Base-by-base conservation (phyloP, 768 basidiomycete genomes). In the Suillus americanus region DNA sequence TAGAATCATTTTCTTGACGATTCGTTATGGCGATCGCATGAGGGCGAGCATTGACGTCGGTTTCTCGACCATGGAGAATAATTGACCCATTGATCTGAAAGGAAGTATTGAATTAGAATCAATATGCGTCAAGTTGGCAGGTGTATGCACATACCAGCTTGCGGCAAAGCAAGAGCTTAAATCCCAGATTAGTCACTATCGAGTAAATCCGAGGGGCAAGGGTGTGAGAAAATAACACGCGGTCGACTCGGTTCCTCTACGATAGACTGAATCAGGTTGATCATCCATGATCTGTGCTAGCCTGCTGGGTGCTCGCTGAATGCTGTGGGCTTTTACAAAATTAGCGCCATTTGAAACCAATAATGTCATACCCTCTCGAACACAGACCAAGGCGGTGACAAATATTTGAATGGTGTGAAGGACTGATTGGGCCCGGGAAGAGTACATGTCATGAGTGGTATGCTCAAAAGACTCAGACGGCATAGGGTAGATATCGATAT, bases 31-130 rank as follows among this genome's bases (percentile, higher is more conserved):
- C 1, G 80, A 81, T 23, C 73, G 77, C 64, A 79, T 88, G 74
- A 77, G 86, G 59, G 80, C 78, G 1, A 83, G 80, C 78, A 72
- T 82, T 8, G 82, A 87, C 66, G 73, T 86, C 14, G 85, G 82
- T 1, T 85, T 80, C 68, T 40, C 51, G 1, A 82, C 80, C 2
- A 71, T 69, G 7, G 73, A 77, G 1, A 76, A 72, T 25, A 81
- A 80, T 60, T 82, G 30, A 63, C 5, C 13, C n/a, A 30, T 25
- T 3, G n/a, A 13, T 18, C 20, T n/a, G 59, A 60, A 41, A 5
- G n/a, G 14, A 20, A 33, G 8, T 9, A 33, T 18, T 25, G 28
- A 3, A 28, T 51, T 30, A 18, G 16, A 51, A 51, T 48, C 3
- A 8, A 50, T 23, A 3, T 25, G 3, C 13, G 30, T 35, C 33